Percentiles rank a stretch among this genome's conserved stretches.
Evolutionary conservation across 176 grass and related monocot genomes (phyloP).

Genomic region (Zoysia pacifica): DNA sequence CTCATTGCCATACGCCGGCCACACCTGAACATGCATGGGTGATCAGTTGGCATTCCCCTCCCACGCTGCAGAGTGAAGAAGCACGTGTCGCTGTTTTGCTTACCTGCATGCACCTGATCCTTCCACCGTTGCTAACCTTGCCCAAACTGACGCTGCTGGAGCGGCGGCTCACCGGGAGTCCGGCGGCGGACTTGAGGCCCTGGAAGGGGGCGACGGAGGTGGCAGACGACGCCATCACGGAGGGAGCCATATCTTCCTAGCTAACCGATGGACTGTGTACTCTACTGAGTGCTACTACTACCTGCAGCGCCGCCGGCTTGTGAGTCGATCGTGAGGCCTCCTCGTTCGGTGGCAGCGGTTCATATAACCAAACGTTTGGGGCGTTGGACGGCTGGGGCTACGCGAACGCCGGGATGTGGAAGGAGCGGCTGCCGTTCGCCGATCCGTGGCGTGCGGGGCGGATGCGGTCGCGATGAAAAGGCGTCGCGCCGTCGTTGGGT

Average conservation of each 20-base stretch:
- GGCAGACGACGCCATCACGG: constrained; percentile 47
- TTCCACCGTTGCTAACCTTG: constrained; percentile 54
- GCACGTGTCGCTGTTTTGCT: too few species aligned
- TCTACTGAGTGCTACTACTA: background rate
- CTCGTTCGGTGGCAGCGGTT: background rate
- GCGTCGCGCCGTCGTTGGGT: too few species aligned
- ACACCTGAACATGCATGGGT: constrained; percentile 41
- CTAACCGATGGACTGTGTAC: background rate
- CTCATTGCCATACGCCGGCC: constrained; percentile 58
- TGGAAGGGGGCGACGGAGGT: constrained; percentile 46
- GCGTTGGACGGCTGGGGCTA: background rate
- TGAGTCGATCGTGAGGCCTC: too few species aligned
- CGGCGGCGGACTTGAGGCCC: constrained; percentile 42
- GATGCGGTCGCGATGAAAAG: too few species aligned
- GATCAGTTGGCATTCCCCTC: background rate
- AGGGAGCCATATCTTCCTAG: constrained; percentile 46
- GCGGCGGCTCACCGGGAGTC: constrained; percentile 39
- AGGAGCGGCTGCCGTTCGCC: constrained; percentile 31
- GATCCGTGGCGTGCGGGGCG: too few species aligned
- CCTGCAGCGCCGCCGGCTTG: too few species aligned
- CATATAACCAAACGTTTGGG: constrained; percentile 35
- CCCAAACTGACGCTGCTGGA: constrained; percentile 30
- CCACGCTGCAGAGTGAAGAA: background rate
- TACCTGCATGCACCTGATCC: constrained; percentile 74
- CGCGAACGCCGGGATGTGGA: constrained; percentile 1